Evolutionary conservation across 2,329 filamentous ascomycete genomes (phyloP), one percentile per base, ranked within the genome.

Genomic region (Arthroderma sp.): DNA sequence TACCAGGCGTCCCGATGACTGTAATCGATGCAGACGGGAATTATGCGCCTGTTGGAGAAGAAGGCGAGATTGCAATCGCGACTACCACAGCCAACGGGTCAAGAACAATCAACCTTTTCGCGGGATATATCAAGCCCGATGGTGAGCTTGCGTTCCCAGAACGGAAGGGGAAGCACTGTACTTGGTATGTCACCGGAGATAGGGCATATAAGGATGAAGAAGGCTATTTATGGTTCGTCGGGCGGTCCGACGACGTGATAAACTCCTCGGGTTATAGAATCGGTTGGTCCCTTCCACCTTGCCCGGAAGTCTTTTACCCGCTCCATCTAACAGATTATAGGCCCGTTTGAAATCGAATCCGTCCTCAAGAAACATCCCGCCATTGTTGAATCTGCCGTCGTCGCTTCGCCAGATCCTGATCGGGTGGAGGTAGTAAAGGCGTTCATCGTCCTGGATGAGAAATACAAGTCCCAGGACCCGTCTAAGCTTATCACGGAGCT

Each of bases 271-370:
- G 64, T 3, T 67, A 67, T 49, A 55, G 64, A 28, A 62, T 64
- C 22, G 42, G 45, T 46, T n/a, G 31, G 38, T 46, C 4, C 28
- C 43, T 43, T 38, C 42, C 38, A 6, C 22, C 42, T 41, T 42
- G 30, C n/a, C 32, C 32, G 8, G 32, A 15, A 29, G 4, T 27
- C n/a, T 40, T 40, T 29, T 40, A 22, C 5, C 5, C 8, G 22
- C 29, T 40, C 29, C 37, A 38, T 22, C 43, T 36, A 32, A 37
- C 32, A 44, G 6, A 33, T 38, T 29, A 42, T 37, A 59, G 59
- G 64, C 5, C 64, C 63, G 0, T 66, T 66, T 49, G 64, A 67
- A 55, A 60, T 67, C 30, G 64, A 67, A 49, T 65, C 62, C 3
- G 62, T 61, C 4, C 53, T 67, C 7, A 65, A 66, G 50, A 53